A percentile compares a stretch with the other conserved stretches of the same genome.
Conservation (phyloP, 108 stramenopile species). For the Discostella stelligeroides region DNA sequence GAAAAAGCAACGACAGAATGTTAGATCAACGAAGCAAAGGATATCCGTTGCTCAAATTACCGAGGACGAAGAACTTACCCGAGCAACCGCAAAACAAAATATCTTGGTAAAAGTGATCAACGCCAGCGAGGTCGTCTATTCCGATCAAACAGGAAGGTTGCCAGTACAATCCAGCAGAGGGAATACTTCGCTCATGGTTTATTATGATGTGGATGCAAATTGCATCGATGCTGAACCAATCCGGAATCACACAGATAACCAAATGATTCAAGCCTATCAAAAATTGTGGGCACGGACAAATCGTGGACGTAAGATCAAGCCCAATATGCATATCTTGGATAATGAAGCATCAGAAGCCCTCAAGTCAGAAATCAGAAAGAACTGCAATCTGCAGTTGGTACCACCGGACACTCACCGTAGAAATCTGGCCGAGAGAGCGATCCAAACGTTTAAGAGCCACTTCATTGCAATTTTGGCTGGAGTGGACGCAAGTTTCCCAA, state of each 20-base stretch:
- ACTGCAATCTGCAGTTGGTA: too few species aligned
- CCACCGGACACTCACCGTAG: too few species aligned
- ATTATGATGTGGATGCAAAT: slow-evolving; percentile 5
- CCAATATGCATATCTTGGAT: slow-evolving; percentile 19
- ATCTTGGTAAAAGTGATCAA: slow-evolving; percentile 4
- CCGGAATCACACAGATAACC: too few species aligned
- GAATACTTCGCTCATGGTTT: too few species aligned
- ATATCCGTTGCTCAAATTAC: neutral
- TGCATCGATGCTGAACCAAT: slow-evolving; percentile 22
- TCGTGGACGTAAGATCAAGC: slow-evolving; percentile 3
- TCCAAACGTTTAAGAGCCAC: too few species aligned
- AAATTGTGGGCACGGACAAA: neutral
- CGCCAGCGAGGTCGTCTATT: slow-evolving; percentile 3
- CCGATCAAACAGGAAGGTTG: slow-evolving; percentile 37
- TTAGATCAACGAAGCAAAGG: slow-evolving; percentile 20
- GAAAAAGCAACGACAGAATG: slow-evolving; percentile 20
- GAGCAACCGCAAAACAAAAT: neutral
- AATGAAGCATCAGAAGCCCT: too few species aligned
- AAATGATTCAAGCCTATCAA: slow-evolving; percentile 18
- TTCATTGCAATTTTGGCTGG: slow-evolving; percentile 32
- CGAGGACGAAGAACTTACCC: neutral
- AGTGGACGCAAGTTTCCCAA: slow-evolving; percentile 31
- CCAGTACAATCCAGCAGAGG: too few species aligned
- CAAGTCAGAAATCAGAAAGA: too few species aligned
- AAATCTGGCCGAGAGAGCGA: slow-evolving; percentile 54